These are phyloP conservation scores for Xylaria sp. DNA, from an alignment of 2,329 filamentous ascomycete genomes.

Conservation along the genomic window DNA sequence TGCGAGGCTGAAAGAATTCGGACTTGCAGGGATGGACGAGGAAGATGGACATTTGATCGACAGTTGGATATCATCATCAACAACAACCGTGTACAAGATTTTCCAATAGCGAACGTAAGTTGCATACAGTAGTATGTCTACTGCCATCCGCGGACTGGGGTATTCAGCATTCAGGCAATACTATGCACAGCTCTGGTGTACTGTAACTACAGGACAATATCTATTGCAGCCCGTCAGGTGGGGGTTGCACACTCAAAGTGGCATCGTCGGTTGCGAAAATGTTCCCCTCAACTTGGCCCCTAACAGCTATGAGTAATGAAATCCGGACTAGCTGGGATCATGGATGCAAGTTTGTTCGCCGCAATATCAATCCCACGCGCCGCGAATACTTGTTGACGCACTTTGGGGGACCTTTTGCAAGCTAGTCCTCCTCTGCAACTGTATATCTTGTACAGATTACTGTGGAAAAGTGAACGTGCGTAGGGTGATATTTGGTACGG, in stretches of 20 bases:
- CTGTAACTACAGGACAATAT: too few relatives aligned
- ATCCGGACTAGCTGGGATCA: conserved; percentile 10
- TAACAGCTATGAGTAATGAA: neutral
- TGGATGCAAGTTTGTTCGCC: neutral
- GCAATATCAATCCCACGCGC: neutral
- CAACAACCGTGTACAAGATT: neutral
- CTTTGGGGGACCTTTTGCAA: neutral
- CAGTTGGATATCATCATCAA: neutral
- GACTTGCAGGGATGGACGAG: conserved; percentile 22
- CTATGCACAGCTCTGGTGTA: too few relatives aligned
- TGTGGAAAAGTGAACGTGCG: neutral
- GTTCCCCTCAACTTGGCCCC: neutral
- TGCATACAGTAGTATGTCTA: neutral
- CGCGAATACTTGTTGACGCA: neutral
- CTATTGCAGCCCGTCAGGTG: neutral
- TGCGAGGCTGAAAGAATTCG: conserved; percentile 11
- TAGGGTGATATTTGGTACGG: neutral
- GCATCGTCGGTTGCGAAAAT: neutral
- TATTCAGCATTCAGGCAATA: neutral
- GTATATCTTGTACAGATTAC: neutral
- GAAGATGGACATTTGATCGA: conserved; percentile 10
- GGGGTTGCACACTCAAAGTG: neutral
- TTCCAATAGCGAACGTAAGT: neutral
- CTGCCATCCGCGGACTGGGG: neutral
- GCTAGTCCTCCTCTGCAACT: neutral